Conservation (phyloP, 352 stramenopile species). For the Phytophthora idaei region DNA sequence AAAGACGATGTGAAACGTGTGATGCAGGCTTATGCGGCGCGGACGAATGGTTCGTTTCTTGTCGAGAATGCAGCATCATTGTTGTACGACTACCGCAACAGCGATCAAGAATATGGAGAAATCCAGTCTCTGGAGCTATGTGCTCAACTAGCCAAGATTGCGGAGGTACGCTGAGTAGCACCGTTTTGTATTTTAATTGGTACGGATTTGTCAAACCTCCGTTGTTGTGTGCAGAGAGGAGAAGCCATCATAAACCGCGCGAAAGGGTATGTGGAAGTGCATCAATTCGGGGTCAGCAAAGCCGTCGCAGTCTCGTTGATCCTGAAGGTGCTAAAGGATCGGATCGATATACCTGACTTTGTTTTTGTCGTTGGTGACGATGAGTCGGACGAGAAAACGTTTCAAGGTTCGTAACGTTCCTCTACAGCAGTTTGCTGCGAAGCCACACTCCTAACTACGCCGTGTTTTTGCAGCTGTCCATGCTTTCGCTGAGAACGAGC, state of each 20-base stretch:
- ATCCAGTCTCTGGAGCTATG: constrained; percentile 94
- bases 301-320: constrained; percentile 58
- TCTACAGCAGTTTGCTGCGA: background rate
- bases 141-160: constrained; percentile 95
- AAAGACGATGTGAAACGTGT: constrained; percentile 93
- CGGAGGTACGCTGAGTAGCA: constrained; percentile 63
- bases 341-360: constrained; percentile 91
- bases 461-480: constrained; percentile 47
- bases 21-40: constrained; percentile 97
- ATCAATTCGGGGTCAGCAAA: constrained; percentile 79
- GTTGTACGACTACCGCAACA: constrained; percentile 98
- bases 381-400: constrained; percentile 94
- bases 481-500: constrained; percentile 42
- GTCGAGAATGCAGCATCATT: constrained; percentile 97
- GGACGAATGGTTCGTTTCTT: constrained; percentile 98
- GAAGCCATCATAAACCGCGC: constrained; percentile 57
- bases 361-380: constrained; percentile 97
- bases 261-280: constrained; percentile 79
- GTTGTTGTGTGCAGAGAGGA: constrained; percentile 46
- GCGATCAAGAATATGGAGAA: constrained; percentile 98
- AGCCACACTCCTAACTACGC: too few species aligned
- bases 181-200: background rate
- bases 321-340: constrained; percentile 59
- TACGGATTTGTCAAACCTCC: background rate
- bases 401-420: constrained; percentile 48